Base-by-base conservation (phyloP, 352 stramenopile genomes). In the Globisporangium cystogenes region DNA sequence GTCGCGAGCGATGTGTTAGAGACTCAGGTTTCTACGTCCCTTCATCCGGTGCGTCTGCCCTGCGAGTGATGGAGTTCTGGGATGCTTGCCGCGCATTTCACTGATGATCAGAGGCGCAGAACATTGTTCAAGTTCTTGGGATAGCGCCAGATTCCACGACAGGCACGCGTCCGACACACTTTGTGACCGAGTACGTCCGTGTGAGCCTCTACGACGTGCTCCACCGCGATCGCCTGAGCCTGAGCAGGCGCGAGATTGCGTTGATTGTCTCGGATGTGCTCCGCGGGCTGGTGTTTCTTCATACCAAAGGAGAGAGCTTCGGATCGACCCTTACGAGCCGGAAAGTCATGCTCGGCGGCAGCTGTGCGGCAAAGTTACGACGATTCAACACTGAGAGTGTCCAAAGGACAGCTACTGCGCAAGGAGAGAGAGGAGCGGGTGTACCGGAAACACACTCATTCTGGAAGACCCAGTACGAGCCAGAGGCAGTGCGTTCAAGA, bases 261-360 rank as follows among this genome's bases (percentile, higher is more conserved):
- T 62, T 70, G 20, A 71, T 89, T 35, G 68, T 70, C 3, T 59
- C 66, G 8, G 57, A 80, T 12, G 55, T 87, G 27, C 60, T 87
- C 1, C 59, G 53, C 0, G 64, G 43, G 1, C 65, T 92, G 7
- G 23, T 56, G 1, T 85, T 74, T 54, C 61, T 87, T 4, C 73
- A 85, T 21, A 31, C 42, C 14, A 62, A 67, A 8, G 53, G 68
- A 1, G 51, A 72, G 48, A 65, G 52, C 1, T 64, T 91, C 24
- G 70, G 73, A 7, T 60, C 62, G 15, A 76, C 64, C 23, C 64
- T 90, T 21, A 87, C 78, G n/a, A 92, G 81, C 62, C 68, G 69
- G 16, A 85, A 84, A 49, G 76, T 90, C 15, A 76, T 89, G 65
- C 41, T 92, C 21, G 54, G 68, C 12, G 57, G 71, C 27, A 33